Conservation (phyloP, 225 moss, liverwort and hornwort genomes). For the Pleurozium schreberi region DNA sequence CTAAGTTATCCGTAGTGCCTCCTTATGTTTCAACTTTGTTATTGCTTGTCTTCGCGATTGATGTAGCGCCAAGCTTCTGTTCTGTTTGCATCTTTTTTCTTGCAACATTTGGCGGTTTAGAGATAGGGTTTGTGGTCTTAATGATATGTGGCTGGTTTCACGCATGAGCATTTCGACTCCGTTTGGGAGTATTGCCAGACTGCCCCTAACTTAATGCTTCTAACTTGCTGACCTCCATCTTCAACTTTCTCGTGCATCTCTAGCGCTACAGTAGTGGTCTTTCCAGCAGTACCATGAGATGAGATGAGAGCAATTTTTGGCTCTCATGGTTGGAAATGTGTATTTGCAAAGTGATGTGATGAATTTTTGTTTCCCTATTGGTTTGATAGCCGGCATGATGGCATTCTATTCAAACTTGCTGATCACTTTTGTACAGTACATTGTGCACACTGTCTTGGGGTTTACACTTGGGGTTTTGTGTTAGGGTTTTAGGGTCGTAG, state of each 20-base stretch:
- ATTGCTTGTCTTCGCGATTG: not conserved
- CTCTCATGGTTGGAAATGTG: too few species aligned
- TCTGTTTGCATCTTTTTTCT: too few species aligned
- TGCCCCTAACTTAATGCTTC: not conserved
- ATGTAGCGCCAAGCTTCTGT: not conserved
- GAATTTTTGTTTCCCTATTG: not conserved
- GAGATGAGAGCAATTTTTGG: not conserved
- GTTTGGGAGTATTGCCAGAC: not conserved
- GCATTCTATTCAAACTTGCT: not conserved
- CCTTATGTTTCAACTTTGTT: not conserved
- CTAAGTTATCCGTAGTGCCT: too few species aligned
- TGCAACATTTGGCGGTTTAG: not conserved
- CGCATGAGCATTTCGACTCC: too few species aligned
- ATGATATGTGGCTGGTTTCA: too few species aligned
- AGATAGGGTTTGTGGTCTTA: not conserved
- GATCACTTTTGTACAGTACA: not conserved
- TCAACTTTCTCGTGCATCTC: too few species aligned
- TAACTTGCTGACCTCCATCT: not conserved
- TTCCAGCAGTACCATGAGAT: too few species aligned
- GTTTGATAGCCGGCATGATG: not conserved
- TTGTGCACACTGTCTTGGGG: not conserved
- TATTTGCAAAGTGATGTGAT: not conserved
- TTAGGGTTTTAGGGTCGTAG: not conserved
- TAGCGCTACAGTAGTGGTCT: too few species aligned
- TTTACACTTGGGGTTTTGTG: too few species aligned